These are phyloP conservation scores for Pyrus betulifolia DNA, from an alignment of 306 rosid genomes.

Conservation along the genomic window DNA sequence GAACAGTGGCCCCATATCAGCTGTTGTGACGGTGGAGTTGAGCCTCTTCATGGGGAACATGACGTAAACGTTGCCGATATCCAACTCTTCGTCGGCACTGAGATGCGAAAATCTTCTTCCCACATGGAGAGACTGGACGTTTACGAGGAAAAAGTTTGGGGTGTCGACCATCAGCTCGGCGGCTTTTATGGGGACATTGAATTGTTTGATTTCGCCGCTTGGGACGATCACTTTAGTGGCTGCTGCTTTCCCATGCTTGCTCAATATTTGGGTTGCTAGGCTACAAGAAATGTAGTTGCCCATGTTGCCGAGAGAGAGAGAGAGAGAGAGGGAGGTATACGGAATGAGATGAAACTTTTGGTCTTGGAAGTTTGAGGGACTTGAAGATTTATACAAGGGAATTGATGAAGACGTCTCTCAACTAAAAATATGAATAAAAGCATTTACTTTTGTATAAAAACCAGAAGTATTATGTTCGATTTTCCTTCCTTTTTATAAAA, in stretches of 20 bases:
- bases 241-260: slow-evolving; percentile 17
- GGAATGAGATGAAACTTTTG: neutral
- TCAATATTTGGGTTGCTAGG: slow-evolving; percentile 26
- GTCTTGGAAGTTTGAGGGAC: neutral
- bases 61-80: slow-evolving; percentile 41
- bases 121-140: slow-evolving; percentile 36
- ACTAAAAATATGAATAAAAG: neutral
- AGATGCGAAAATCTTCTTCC: slow-evolving; percentile 60
- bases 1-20: slow-evolving; percentile 60
- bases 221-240: slow-evolving; percentile 59
- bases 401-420: neutral
- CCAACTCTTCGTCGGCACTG: slow-evolving; percentile 70
- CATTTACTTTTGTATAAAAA: too few species aligned
- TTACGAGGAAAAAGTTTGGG: slow-evolving; percentile 61
- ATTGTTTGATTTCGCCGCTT: slow-evolving; percentile 39
- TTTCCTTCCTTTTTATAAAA: too few species aligned
- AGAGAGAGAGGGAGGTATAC: neutral
- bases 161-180: slow-evolving; percentile 82
- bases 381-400: neutral
- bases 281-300: slow-evolving; percentile 77
- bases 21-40: slow-evolving; percentile 42
- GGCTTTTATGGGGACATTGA: slow-evolving; percentile 36
- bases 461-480: too few species aligned
- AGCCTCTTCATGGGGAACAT: slow-evolving; percentile 78
- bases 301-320: slow-evolving; percentile 21